These are phyloP conservation scores for Setaria italica DNA, from an alignment of 202 grass and related monocot species.

Conservation along the genomic window DNA sequence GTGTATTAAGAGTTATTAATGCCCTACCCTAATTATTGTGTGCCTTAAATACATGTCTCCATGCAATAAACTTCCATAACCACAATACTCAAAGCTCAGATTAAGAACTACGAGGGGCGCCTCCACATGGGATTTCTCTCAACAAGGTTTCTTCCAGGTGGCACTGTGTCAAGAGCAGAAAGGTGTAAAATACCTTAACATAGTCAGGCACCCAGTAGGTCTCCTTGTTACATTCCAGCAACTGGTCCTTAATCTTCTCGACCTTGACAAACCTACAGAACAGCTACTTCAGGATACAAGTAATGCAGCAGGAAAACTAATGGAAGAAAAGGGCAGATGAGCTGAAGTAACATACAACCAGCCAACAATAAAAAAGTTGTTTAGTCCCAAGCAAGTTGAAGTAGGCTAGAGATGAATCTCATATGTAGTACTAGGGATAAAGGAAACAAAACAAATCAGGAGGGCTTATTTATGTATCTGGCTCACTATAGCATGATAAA, in stretches of 20 bases:
- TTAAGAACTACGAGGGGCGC: background rate
- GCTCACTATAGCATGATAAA: background rate
- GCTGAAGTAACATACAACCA: slow-evolving; percentile 23
- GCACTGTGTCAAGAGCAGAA: slow-evolving; percentile 17
- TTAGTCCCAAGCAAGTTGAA: background rate
- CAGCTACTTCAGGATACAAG: slow-evolving; percentile 38
- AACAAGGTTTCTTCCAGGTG: slow-evolving; percentile 8
- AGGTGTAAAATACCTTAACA: slow-evolving; percentile 80
- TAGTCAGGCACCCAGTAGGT: slow-evolving; percentile 99
- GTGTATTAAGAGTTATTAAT: background rate
- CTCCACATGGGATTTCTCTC: background rate
- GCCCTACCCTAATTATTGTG: background rate
- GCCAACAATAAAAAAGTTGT: background rate
- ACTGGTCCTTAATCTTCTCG: slow-evolving; percentile 93
- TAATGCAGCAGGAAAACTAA: slow-evolving; percentile 24
- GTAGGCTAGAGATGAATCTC: background rate
- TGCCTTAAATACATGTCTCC: background rate
- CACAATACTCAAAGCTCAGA: background rate
- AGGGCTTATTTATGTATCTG: background rate
- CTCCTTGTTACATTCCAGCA: slow-evolving; percentile 93
- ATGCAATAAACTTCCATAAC: background rate
- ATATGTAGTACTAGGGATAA: too few species aligned
- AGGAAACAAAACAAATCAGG: background rate
- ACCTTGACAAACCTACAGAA: slow-evolving; percentile 92
- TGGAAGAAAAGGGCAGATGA: slow-evolving; percentile 21